These are phyloP conservation scores for Paecilomyces sp. DNA, from an alignment of 2,329 filamentous ascomycete species.

Conservation along the genomic window DNA sequence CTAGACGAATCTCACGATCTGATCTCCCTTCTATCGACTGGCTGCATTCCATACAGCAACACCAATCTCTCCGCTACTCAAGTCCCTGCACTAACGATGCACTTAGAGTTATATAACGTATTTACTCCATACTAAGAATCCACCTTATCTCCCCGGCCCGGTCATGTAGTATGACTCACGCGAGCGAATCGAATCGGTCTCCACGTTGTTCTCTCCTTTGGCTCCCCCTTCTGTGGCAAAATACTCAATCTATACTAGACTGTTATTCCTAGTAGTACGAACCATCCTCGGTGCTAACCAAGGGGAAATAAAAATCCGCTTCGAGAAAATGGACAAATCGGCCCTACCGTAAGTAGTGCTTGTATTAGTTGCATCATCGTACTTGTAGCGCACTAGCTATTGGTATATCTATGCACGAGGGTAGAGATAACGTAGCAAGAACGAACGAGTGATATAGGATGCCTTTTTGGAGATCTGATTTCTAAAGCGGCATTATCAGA, in stretches of 20 bases:
- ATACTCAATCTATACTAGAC: neutral
- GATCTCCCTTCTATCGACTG: no score
- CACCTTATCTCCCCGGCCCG: neutral
- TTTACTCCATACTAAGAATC: neutral
- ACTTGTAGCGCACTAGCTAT: neutral
- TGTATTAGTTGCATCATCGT: neutral
- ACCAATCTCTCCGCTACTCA: no score
- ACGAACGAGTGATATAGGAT: neutral
- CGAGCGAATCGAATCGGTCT: neutral
- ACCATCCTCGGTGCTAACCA: neutral
- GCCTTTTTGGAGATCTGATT: neutral
- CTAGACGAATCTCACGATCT: no score
- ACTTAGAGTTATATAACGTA: no score
- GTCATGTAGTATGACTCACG: neutral
- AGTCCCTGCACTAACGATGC: no score
- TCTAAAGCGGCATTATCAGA: neutral
- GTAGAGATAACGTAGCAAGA: no score
- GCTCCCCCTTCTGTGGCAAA: neutral
- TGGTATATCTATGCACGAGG: no score
- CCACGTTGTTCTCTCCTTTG: neutral
- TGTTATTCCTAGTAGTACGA: no score
- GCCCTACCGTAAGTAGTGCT: neutral
- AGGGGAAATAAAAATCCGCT: neutral
- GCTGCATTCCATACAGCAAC: no score
- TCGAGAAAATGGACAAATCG: neutral